phyloP scores from a whole-genome alignment of 2,329 filamentous ascomycete genomes.

The Xylariaceae sp. region DNA sequence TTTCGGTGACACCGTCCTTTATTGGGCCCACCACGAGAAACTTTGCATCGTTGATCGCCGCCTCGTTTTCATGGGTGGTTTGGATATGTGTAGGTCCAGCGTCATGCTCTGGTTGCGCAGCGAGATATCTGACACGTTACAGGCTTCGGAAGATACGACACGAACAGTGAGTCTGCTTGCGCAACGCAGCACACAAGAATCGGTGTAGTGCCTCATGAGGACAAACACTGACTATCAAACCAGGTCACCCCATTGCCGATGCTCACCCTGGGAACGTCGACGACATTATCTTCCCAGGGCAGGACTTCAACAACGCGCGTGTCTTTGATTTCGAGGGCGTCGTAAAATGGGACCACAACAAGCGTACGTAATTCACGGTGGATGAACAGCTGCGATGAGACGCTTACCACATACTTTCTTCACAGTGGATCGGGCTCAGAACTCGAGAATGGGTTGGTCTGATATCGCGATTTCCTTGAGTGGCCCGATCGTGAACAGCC shows the following conservation, averaged over 20 bases:
- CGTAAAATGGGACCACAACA: conserved; percentile 75
- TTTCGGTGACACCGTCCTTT: conserved; percentile 73
- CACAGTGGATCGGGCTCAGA: conserved; percentile 66
- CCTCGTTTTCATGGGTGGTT: conserved; percentile 82
- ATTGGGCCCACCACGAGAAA: conserved; percentile 94
- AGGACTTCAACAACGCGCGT: conserved; percentile 87
- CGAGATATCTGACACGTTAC: conserved; percentile 11
- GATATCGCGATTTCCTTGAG: conserved; percentile 74
- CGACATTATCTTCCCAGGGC: conserved; percentile 75
- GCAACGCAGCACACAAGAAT: background rate
- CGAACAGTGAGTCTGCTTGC: conserved; percentile 50
- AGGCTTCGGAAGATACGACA: conserved; percentile 83
- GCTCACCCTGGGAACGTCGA: conserved; percentile 74
- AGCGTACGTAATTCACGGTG: conserved; percentile 41
- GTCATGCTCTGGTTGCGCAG: background rate
- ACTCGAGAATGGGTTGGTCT: conserved; percentile 87
- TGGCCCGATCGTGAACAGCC: conserved; percentile 69
- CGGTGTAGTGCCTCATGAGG: background rate
- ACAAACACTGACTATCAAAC: conserved; percentile 14
- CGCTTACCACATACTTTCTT: background rate
- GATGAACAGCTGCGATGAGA: background rate
- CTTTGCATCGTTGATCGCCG: conserved; percentile 75
- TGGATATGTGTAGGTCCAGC: conserved; percentile 64
- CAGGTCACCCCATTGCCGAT: conserved; percentile 72
- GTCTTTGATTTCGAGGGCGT: conserved; percentile 79